Base-by-base conservation (phyloP, 2,329 filamentous ascomycete genomes). In the Epichloe typhina region DNA sequence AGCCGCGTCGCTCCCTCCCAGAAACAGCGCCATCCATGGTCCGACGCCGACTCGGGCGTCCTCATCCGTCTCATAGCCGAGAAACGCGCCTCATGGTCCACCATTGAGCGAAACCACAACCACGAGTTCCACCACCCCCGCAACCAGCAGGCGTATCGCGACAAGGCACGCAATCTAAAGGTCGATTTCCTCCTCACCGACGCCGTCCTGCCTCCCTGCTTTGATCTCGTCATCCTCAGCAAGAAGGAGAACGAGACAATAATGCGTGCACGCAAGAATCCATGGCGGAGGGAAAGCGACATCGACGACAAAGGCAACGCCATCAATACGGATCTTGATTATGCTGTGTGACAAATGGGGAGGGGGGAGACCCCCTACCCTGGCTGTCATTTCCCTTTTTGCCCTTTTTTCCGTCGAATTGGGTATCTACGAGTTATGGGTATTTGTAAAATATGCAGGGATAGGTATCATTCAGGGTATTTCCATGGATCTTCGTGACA, bases 161-260 rank as follows among this genome's bases (percentile, higher is more conserved):
- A 80, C 66, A 76, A 75, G 62, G 77, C 77, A n/a, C 72, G 77
- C 47, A 72, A 77, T 51, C 55, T 78, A 50, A 80, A 80, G 64
- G 72, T 76, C 37, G 70, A 74, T 35, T 68, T 74, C 44, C 64
- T 80, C 15, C 66, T 71, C 47, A 60, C 63, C 2, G 74, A 79
- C 57, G 53, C 52, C 2, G 38, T 64, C 9, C 62, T 80, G 4
- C 74, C 75, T 2, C 61, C 63, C 0, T 65, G 68, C 5, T 80
- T 80, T 52, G 74, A 80, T 54, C 59, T 64, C 4, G 71, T 80
- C 15, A 62, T 66, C 11, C 65, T 80, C 13, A 67, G 74, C 15
- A 64, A 64, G 53, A 80, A 80, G 62, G 76, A 80, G 61, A 62
- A 63, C 39, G 56, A 63, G 0, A 62, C 64, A 5, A 62, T 80